A percentile compares a stretch with the other conserved stretches of the same genome.
Evolutionary conservation across 371 early-diverging fungal species (phyloP).

Genomic region (Apophysomyces trapeziformis): DNA sequence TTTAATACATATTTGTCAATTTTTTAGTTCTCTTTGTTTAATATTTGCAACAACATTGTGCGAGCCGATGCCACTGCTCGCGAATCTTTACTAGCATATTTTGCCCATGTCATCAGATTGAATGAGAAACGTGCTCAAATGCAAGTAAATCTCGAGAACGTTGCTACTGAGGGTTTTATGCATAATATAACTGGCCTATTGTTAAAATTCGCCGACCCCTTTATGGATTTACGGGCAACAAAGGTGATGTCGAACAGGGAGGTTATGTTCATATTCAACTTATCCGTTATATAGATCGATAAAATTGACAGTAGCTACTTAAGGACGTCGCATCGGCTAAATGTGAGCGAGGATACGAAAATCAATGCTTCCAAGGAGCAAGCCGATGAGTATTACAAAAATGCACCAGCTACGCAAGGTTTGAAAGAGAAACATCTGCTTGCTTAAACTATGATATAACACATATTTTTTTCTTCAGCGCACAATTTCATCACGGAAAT

Average conservation of each 20-base stretch:
- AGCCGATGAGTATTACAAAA: constrained; percentile 62
- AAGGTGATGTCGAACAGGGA: constrained; percentile 51
- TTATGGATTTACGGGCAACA: constrained; percentile 73
- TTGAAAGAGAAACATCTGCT: neutral
- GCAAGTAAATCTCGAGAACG: constrained; percentile 79
- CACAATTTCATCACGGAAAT: constrained; percentile 89
- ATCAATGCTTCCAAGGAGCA: constrained; percentile 78
- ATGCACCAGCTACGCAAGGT: neutral
- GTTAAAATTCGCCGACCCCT: constrained; percentile 81
- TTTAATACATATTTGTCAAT: neutral
- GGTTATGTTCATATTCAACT: neutral
- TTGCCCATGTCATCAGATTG: constrained; percentile 63
- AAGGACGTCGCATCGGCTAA: constrained; percentile 51
- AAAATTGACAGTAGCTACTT: constrained; percentile 80
- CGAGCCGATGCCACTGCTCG: constrained; percentile 65
- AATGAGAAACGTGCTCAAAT: constrained; percentile 85
- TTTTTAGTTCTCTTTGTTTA: constrained; percentile 63
- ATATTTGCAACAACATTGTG: constrained; percentile 73
- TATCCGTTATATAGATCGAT: constrained; percentile 40
- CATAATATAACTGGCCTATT: constrained; percentile 73
- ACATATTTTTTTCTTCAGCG: constrained; percentile 12
- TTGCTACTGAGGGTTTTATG: constrained; percentile 90
- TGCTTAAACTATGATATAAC: neutral
- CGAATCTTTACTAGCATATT: constrained; percentile 65
- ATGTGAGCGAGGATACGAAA: constrained; percentile 77